These are phyloP conservation scores for Fraxinus greggii DNA, from an alignment of 305 asterid genomes.

Conservation along the genomic window DNA sequence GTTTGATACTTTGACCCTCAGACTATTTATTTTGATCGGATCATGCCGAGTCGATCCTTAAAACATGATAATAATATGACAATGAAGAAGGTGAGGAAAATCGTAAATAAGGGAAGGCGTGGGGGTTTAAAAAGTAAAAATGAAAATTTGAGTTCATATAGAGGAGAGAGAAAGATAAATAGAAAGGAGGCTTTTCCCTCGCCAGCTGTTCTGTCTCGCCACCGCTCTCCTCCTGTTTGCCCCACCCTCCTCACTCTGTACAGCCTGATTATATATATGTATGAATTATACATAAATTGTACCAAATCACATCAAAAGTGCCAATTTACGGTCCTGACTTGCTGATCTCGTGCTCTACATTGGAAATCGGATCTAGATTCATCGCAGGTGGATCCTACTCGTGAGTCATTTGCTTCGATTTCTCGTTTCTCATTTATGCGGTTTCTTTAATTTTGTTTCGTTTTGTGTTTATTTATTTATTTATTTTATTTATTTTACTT, in stretches of 20 bases:
- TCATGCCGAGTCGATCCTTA: neutral
- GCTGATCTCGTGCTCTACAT: conserved; percentile 22
- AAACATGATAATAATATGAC: neutral
- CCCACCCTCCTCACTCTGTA: neutral
- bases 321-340: conserved; percentile 28
- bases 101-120: neutral
- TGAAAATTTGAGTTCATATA: neutral
- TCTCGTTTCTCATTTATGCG: neutral
- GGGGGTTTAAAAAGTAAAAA: neutral
- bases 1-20: neutral
- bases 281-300: neutral
- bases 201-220: conserved; percentile 7
- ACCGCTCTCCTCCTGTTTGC: conserved; percentile 7
- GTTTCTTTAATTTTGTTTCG: neutral
- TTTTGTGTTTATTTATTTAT: neutral
- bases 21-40: neutral
- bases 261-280: neutral
- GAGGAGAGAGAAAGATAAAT: neutral
- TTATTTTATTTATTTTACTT: too few species aligned
- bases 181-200: conserved; percentile 9
- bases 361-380: conserved; percentile 35
- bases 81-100: neutral
- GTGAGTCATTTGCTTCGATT: conserved; percentile 27
- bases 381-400: conserved; percentile 28
- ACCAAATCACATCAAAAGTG: conserved; percentile 18